phyloP scores from a whole-genome alignment of 1,139 yeast genomes.

The Wickerhamomyces sp. region DNA sequence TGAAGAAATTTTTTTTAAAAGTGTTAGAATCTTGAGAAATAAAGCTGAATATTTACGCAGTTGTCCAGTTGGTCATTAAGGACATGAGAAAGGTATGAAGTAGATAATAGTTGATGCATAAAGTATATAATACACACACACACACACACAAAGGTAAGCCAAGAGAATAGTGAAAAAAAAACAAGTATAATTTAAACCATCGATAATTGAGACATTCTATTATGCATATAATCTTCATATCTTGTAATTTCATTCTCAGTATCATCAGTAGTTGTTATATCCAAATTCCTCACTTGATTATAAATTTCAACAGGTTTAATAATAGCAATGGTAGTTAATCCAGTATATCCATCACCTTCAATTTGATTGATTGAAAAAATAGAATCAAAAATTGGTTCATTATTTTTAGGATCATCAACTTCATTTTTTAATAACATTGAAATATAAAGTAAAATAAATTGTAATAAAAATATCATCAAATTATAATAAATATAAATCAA shows the following conservation, averaged over 20 bases:
- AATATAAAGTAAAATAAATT: constrained; percentile 25
- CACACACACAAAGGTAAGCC: too few species aligned
- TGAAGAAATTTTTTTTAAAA: constrained; percentile 88
- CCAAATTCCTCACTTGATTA: constrained; percentile 14
- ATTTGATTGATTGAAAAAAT: constrained; percentile 17
- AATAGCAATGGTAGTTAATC: constrained; percentile 29
- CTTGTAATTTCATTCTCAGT: constrained; percentile 4
- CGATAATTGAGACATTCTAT: not conserved
- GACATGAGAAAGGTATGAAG: not conserved
- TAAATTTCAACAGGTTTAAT: constrained; percentile 28
- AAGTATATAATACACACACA: too few species aligned
- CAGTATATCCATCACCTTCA: constrained; percentile 39
- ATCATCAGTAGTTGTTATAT: constrained; percentile 7
- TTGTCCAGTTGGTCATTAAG: constrained; percentile 60
- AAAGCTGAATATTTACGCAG: constrained; percentile 79
- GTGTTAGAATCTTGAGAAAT: constrained; percentile 76
- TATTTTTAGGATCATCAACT: constrained; percentile 18
- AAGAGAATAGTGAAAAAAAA: too few species aligned
- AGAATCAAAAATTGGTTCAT: constrained; percentile 17
- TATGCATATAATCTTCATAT: constrained; percentile 2
- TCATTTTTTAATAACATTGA: constrained; percentile 11
- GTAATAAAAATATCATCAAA: constrained; percentile 26
- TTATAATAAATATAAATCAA: constrained; percentile 25
- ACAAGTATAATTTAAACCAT: too few species aligned
- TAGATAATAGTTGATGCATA: not conserved